Base-by-base conservation (phyloP, 1,139 yeast species). In the Pichiaceae sp. region DNA sequence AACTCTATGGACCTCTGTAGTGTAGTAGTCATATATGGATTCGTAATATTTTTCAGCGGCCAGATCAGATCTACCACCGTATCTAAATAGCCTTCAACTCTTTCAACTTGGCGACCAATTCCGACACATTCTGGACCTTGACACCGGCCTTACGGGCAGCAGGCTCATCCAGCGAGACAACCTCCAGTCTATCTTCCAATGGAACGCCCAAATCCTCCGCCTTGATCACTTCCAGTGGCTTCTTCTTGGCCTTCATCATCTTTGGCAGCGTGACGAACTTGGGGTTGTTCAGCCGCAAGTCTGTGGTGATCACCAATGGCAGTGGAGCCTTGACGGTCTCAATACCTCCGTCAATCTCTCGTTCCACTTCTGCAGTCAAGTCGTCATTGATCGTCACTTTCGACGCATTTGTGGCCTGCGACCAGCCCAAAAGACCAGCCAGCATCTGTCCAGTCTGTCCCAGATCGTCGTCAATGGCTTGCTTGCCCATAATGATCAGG, bases 371-470 rank as follows among this genome's bases (percentile, higher is more conserved):
- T 23, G 86, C 81, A 3, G 47, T 37, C 38, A 62, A 60, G 36
- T 72, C 78, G 21, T 74, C 76, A 31, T 59, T 66, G 20, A 85
- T 58, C 38, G 72, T 83, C 26, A 91, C 93, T 60, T 86, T 83
- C 35, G 95, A 81, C 7, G 97, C 98, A 57, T 87, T 85, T 32
- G 96, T 89, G 27, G 96, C 97, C 62, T 91, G 98, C 15, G 97
- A 95, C 98, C 98, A 91, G 53, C 80, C 76, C 60, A 91, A 72
- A 46, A 91, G 66, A 6, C 96, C 97, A 2, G 96, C 97, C 41
- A 91, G 72, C 77, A 91, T 85, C 62, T 89, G 97, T 19, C 98
- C 98, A n/a, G 96, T 89, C 61, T 89, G 96, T 60, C 85, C 86
- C 35, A 85, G 70, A 56, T 91, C 98, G 52, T 87, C 94, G 60